Conservation (phyloP, 2,329 filamentous ascomycete genomes). For the Cladobotryum mycophilum region DNA sequence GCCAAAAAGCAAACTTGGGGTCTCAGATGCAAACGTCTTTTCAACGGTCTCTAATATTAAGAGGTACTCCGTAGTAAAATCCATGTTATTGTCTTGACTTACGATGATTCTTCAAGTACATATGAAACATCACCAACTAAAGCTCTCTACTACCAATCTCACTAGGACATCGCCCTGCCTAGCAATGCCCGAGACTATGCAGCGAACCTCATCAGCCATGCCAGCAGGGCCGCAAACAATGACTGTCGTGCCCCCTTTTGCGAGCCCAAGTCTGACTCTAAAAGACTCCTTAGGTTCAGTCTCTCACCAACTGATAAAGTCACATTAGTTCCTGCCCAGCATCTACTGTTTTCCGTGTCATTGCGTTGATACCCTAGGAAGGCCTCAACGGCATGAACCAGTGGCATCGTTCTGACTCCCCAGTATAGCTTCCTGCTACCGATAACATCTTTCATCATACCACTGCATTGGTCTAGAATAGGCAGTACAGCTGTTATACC, state of each 20-base stretch:
- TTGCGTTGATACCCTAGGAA: constrained; percentile 13
- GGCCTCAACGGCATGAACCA: constrained; percentile 17
- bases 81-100: too few relatives aligned
- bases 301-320: constrained; percentile 16
- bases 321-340: constrained; percentile 16
- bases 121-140: constrained; percentile 8
- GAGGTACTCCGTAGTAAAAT: too few relatives aligned
- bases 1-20: too few relatives aligned
- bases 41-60: too few relatives aligned
- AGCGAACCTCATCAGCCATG: constrained; percentile 19
- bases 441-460: constrained; percentile 2
- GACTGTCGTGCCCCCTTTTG: constrained; percentile 15
- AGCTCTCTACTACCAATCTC: constrained; percentile 14
- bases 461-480: constrained; percentile 12
- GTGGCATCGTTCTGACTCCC: constrained; percentile 16
- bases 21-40: too few relatives aligned
- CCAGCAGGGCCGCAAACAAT: constrained; percentile 18
- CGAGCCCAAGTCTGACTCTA: constrained; percentile 13
- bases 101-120: too few relatives aligned
- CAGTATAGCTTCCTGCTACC: constrained; percentile 18
- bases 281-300: constrained; percentile 13
- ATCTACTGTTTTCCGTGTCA: constrained; percentile 3
- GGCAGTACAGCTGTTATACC: constrained; percentile 26
- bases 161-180: constrained; percentile 9
- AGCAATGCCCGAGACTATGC: constrained; percentile 11